These are phyloP conservation scores for Camellia lanceoleosa DNA, from an alignment of 148 eudicot genomes.

Conservation along the genomic window DNA sequence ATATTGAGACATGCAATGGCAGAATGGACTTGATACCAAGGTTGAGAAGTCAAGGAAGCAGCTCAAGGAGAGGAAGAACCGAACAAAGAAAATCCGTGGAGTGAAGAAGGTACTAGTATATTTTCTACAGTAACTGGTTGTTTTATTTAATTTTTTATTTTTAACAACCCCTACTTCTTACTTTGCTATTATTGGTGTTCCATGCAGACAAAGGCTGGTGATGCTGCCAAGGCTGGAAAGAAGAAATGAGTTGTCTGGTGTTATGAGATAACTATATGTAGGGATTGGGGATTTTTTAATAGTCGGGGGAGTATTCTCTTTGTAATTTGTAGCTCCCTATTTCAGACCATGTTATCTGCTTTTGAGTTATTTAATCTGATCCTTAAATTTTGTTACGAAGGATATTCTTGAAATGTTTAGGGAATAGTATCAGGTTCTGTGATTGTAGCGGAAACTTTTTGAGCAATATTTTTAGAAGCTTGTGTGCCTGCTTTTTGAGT, in stretches of 20 bases:
- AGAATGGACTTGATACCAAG: constrained; percentile 44
- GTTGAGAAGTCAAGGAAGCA: constrained; percentile 48
- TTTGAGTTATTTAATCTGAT: too few relatives aligned
- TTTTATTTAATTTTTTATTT: neutral
- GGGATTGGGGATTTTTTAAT: neutral
- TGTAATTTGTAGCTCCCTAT: too few relatives aligned
- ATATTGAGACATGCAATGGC: constrained; percentile 8
- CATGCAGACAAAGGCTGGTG: constrained; percentile 37
- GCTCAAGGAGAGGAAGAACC: constrained; percentile 46
- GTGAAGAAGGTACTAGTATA: constrained; percentile 32
- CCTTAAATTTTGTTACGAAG: too few relatives aligned
- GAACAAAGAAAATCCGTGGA: constrained; percentile 41
- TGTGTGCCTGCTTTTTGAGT: too few relatives aligned
- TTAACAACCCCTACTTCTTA: neutral
- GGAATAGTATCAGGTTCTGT: too few relatives aligned
- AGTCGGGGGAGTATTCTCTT: too few relatives aligned
- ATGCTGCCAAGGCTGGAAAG: constrained; percentile 34
- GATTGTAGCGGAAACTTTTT: too few relatives aligned
- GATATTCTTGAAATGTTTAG: too few relatives aligned
- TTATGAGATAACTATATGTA: neutral
- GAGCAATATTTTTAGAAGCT: too few relatives aligned
- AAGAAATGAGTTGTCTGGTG: constrained; percentile 24
- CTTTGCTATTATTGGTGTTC: neutral
- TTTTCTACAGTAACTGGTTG: neutral
- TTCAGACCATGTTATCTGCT: too few relatives aligned